Evolutionary conservation across 139 green algal genomes (phyloP), one percentile per base, ranked within the genome.

Genomic region (Chlamydomonas incerta): DNA sequence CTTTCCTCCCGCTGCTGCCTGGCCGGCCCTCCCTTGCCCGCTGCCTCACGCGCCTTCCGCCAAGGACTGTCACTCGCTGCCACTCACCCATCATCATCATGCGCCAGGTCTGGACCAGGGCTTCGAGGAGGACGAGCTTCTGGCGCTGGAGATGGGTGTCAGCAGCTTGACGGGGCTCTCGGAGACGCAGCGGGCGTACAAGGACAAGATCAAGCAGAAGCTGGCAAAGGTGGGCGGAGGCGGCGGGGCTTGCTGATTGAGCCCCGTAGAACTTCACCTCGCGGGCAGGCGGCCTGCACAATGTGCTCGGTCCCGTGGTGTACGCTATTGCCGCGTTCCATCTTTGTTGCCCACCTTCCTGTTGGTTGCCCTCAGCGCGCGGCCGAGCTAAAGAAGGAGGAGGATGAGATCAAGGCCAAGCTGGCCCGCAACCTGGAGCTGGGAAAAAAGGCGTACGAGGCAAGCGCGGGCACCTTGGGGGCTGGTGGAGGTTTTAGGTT

Each of bases 121-220:
- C 2, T 70, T 91, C 1, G 89, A 96, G 41, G 91, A 92, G 47
- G 95, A 97, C 62, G 91, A 95, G 28, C 58, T 96, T 52, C 87
- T 96, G 28, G 93, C 92, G 3, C 33, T 92, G 47, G 89, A 97
- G 83, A 74, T 98, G 69, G 95, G 94, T 15, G 80, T 81, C 28
- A 35, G 60, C 28, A 83, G 74, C 8, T 34, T 77, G 9, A 67
- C 82, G 0, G 17, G 90, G 20, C 41, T 98, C 24, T 90, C 81
- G 18, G 88, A 93, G 0, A 34, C 89, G 33, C 93, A 97, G 81
- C 63, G 89, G 46, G 58, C 89, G 41, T 98, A 98, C 88, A 93
- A 91, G 60, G 94, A 95, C 33, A 96, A 94, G 70, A 86, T 98
- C 72, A 96, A 95, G 86, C 55, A 88, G 18, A 95, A 96, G 80